Percentiles rank a stretch among this genome's conserved stretches.
Conservation (phyloP, 179 eudicot genomes). For the Carnegiea gigantea region DNA sequence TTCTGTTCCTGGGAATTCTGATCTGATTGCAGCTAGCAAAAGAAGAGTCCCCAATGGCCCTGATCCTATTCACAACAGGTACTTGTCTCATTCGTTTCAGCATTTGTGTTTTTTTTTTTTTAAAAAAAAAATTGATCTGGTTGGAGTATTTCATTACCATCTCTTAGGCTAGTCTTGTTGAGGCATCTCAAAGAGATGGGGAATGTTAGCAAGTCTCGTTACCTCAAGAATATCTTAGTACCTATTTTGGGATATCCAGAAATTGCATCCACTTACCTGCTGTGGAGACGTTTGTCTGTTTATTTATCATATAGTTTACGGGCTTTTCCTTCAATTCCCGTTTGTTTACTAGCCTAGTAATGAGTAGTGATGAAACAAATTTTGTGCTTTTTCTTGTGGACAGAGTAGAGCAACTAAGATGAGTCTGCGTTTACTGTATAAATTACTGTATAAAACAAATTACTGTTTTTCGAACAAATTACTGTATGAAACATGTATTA, state of each 20-base stretch:
- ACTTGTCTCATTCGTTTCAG: background rate
- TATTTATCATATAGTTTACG: background rate
- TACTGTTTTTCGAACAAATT: too few species aligned
- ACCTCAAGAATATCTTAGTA: background rate
- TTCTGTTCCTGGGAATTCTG: slow-evolving; percentile 24
- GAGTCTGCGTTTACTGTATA: too few species aligned
- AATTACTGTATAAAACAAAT: too few species aligned
- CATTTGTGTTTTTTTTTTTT: too few species aligned
- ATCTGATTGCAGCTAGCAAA: slow-evolving; percentile 55
- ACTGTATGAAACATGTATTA: too few species aligned
- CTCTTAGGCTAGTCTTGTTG: background rate
- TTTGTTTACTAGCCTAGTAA: background rate
- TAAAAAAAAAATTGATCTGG: background rate
- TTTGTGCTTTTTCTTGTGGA: background rate
- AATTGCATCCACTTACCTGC: background rate
- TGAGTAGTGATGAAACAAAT: background rate
- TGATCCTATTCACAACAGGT: slow-evolving; percentile 96
- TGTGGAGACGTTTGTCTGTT: background rate
- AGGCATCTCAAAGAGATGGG: background rate
- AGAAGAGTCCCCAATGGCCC: slow-evolving; percentile 87
- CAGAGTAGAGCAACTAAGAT: background rate
- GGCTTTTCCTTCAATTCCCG: slow-evolving; percentile 4
- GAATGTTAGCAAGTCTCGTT: background rate
- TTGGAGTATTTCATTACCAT: background rate
- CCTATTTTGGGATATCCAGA: background rate